These are phyloP conservation scores for Candida krabiensis DNA, from an alignment of 805 yeast species.

Conservation along the genomic window DNA sequence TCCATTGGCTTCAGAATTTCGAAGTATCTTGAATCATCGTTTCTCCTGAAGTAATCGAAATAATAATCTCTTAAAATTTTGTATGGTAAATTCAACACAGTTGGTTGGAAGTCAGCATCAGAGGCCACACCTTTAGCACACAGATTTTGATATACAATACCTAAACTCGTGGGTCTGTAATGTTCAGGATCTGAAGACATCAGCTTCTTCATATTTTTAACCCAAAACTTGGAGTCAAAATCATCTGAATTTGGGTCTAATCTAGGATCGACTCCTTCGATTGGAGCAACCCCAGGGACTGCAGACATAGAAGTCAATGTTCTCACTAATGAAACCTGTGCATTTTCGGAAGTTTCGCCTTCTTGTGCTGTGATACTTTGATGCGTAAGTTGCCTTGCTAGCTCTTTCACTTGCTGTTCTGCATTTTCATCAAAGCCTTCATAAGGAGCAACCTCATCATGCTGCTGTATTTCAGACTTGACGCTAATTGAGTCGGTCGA, in stretches of 20 bases:
- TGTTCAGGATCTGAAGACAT: constrained; percentile 56
- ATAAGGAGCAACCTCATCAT: constrained; percentile 19
- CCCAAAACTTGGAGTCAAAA: constrained; percentile 65
- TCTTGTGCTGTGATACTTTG: constrained; percentile 9
- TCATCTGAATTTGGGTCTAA: constrained; percentile 61
- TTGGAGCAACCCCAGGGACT: constrained; percentile 50
- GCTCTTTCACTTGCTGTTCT: constrained; percentile 35
- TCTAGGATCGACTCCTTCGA: constrained; percentile 34
- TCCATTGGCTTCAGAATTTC: constrained; percentile 67
- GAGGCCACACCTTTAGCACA: constrained; percentile 65
- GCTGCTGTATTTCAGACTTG: constrained; percentile 18
- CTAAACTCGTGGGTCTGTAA: constrained; percentile 60
- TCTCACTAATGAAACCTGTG: constrained; percentile 24
- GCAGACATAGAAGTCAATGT: constrained; percentile 51
- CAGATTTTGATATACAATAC: constrained; percentile 57
- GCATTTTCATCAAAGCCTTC: constrained; percentile 39
- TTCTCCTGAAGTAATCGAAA: constrained; percentile 24
- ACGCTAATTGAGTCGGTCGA: constrained; percentile 27
- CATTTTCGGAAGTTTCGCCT: background rate
- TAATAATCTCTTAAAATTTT: constrained; percentile 34
- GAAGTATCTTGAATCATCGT: constrained; percentile 37
- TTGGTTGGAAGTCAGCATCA: constrained; percentile 66
- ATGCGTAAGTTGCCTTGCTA: constrained; percentile 42
- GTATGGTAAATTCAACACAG: constrained; percentile 45
- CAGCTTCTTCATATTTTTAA: constrained; percentile 59